phyloP scores from a whole-genome alignment of 2,329 filamentous ascomycete genomes.

The Fusarium verticillioides region DNA sequence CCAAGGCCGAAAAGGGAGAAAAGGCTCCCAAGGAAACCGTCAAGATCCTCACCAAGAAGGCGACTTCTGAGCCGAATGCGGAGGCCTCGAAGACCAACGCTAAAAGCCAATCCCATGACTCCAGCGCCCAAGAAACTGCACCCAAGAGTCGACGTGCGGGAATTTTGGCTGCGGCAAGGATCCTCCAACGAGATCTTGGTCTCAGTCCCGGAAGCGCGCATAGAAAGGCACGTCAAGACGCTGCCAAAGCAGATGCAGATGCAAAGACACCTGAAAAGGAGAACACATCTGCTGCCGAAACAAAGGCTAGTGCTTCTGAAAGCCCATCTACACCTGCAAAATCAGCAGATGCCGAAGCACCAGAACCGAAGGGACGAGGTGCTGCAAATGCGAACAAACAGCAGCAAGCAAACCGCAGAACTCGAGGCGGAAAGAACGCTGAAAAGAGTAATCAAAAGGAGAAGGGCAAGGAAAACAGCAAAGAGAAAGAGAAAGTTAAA shows the following conservation, averaged over 20 bases:
- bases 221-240: constrained; percentile 68
- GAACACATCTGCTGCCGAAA: constrained; percentile 16
- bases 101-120: constrained; percentile 49
- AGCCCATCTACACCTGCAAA: constrained; percentile 36
- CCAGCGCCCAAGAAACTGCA: constrained; percentile 47
- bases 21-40: constrained; percentile 67
- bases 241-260: constrained; percentile 65
- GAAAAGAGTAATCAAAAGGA: constrained; percentile 55
- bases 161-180: constrained; percentile 72
- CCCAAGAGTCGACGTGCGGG: constrained; percentile 68
- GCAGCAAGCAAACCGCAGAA: constrained; percentile 46
- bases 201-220: constrained; percentile 72
- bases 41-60: constrained; percentile 71
- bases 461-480: constrained; percentile 51
- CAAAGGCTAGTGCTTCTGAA: constrained; percentile 26
- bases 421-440: constrained; percentile 52
- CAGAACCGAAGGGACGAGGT: constrained; percentile 38
- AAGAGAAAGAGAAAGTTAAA: constrained; percentile 42
- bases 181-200: constrained; percentile 73
- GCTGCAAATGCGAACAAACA: constrained; percentile 41
- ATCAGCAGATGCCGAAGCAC: constrained; percentile 26
- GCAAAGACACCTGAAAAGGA: constrained; percentile 55
- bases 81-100: constrained; percentile 58
- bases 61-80: constrained; percentile 60
- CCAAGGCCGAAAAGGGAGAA: constrained; percentile 67